Percentiles rank a stretch among this genome's conserved stretches.
These are phyloP conservation scores for Yarrowia sp. DNA, from an alignment of 805 yeast genomes.

Conservation along the genomic window DNA sequence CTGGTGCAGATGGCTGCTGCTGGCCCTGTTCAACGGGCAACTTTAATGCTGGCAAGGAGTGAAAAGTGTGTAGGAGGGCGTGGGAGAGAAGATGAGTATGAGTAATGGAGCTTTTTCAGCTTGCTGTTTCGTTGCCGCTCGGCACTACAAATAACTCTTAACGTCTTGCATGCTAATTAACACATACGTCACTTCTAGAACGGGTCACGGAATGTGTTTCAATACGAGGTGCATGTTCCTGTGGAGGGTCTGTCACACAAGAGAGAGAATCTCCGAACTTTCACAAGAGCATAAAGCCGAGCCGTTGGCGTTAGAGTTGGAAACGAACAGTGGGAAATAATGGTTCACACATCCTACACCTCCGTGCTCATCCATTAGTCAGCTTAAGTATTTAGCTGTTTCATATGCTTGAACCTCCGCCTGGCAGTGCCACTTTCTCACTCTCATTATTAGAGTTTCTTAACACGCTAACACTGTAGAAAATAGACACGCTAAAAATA, in stretches of 20 bases:
- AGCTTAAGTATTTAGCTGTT: background rate
- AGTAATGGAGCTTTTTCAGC: too few relatives aligned
- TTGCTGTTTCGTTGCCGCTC: too few relatives aligned
- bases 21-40: conserved; percentile 24
- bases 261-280: conserved; percentile 20
- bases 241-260: background rate
- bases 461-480: conserved; percentile 23
- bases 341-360: too few relatives aligned
- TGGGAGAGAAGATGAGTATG: too few relatives aligned
- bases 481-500: conserved; percentile 15
- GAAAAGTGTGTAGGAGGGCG: background rate
- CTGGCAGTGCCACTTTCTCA: conserved; percentile 5
- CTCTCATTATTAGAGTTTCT: background rate
- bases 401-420: background rate
- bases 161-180: too few relatives aligned
- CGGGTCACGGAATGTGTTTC: conserved; percentile 16
- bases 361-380: too few relatives aligned
- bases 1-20: conserved; percentile 27
- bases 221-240: conserved; percentile 26
- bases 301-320: conserved; percentile 15
- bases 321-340: background rate
- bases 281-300: conserved; percentile 3
- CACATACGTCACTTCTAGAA: background rate
- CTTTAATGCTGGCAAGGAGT: conserved; percentile 26
- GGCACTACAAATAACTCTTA: too few relatives aligned